phyloP scores from a whole-genome alignment of 768 basidiomycete species.

The Clathrus columnatus region DNA sequence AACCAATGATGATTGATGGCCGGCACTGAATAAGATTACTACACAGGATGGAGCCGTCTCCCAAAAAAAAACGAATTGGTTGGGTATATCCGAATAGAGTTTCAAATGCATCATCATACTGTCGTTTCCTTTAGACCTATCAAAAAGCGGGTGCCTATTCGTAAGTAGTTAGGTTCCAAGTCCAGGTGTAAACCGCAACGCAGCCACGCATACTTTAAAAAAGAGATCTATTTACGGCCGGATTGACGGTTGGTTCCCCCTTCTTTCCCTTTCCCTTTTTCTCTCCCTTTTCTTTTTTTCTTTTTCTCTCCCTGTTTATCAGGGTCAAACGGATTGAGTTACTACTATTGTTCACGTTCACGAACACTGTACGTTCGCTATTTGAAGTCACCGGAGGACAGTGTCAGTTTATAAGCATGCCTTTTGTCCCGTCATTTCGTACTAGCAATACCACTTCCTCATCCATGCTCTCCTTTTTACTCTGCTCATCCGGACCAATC shows the following conservation, averaged over 20 bases:
- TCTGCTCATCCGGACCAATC: conserved; percentile 11
- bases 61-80: neutral
- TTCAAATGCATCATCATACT: neutral
- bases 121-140: neutral
- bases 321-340: too few species aligned
- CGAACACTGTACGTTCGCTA: too few species aligned
- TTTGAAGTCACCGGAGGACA: neutral
- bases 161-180: neutral
- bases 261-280: neutral
- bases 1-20: neutral
- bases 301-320: neutral
- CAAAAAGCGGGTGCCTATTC: too few species aligned
- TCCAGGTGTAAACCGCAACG: neutral
- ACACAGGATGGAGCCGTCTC: neutral
- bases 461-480: conserved; percentile 14
- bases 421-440: conserved; percentile 3
- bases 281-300: neutral
- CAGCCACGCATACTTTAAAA: neutral
- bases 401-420: neutral
- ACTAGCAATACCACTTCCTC: neutral
- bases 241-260: neutral
- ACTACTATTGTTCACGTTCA: neutral
- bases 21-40: neutral
- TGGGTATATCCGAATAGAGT: neutral
- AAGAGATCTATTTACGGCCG: neutral